phyloP scores from a whole-genome alignment of 1,284 basidiomycete genomes.

The Schizopora paradoxa region DNA sequence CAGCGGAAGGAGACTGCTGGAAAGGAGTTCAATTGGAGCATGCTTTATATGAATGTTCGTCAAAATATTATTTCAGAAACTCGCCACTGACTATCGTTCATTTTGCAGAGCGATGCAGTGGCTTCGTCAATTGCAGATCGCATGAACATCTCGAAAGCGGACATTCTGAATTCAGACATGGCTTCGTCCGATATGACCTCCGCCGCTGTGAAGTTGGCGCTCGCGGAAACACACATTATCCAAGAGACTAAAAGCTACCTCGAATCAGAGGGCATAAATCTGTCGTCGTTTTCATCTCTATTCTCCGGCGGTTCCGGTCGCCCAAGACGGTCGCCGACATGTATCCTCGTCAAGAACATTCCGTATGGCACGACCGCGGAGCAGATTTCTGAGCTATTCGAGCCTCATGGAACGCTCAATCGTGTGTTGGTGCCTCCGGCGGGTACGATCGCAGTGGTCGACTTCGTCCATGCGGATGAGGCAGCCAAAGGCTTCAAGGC shows the following conservation, averaged over 20 bases:
- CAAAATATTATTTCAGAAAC: slow-evolving; percentile 17
- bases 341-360: slow-evolving; percentile 94
- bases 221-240: slow-evolving; percentile 95
- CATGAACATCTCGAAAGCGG: slow-evolving; percentile 79
- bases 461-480: slow-evolving; percentile 71
- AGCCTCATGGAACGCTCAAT: slow-evolving; percentile 68
- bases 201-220: slow-evolving; percentile 88
- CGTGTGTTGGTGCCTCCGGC: slow-evolving; percentile 86
- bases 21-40: slow-evolving; percentile 93
- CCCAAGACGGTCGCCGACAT: slow-evolving; percentile 66
- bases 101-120: slow-evolving; percentile 77
- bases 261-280: slow-evolving; percentile 64
- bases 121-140: slow-evolving; percentile 78
- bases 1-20: slow-evolving; percentile 72
- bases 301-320: slow-evolving; percentile 24
- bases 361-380: slow-evolving; percentile 83
- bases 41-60: slow-evolving; percentile 92
- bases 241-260: slow-evolving; percentile 91
- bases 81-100: slow-evolving; percentile 4
- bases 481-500: slow-evolving; percentile 75
- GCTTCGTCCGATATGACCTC: slow-evolving; percentile 41
- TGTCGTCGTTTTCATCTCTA: slow-evolving; percentile 49
- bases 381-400: slow-evolving; percentile 77
- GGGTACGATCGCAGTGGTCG: slow-evolving; percentile 91
- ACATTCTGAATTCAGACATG: slow-evolving; percentile 77